phyloP scores from a whole-genome alignment of 2,329 filamentous ascomycete genomes.

The Trichoderma pleuroti region DNA sequence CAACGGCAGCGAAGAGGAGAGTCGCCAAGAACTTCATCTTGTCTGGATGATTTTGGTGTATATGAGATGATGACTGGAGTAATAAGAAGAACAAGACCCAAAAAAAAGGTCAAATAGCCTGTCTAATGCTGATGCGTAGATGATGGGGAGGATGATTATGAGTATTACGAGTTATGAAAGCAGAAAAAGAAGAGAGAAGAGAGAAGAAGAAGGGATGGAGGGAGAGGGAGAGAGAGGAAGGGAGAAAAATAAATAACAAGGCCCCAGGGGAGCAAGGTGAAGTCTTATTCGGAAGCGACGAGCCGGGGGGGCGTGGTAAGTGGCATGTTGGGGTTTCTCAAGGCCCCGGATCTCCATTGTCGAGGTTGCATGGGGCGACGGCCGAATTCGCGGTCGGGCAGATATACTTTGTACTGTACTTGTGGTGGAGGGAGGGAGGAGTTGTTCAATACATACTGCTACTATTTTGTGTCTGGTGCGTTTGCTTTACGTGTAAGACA shows the following conservation, averaged over 20 bases:
- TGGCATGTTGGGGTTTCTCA: constrained; percentile 16
- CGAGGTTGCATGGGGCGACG: constrained; percentile 7
- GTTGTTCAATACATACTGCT: background rate
- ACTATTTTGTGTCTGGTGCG: background rate
- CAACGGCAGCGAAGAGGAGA: constrained; percentile 33
- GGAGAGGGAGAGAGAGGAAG: background rate
- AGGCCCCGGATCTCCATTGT: background rate
- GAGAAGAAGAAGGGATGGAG: background rate
- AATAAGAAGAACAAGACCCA: background rate
- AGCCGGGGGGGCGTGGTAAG: constrained; percentile 9
- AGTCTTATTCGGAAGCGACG: constrained; percentile 16
- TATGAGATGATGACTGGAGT: background rate
- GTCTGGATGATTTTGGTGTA: constrained; percentile 10
- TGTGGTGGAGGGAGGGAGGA: background rate
- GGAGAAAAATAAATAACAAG: constrained; percentile 9
- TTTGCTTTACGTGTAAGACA: background rate
- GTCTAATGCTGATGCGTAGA: background rate
- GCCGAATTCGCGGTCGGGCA: background rate
- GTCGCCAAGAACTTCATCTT: constrained; percentile 47
- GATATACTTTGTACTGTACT: background rate
- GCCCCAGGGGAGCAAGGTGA: background rate
- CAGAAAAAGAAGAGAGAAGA: background rate
- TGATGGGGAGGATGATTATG: background rate
- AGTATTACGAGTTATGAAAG: background rate
- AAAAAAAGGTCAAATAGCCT: background rate